A percentile compares a stretch with the other conserved stretches of the same genome.
phyloP scores from a whole-genome alignment of 2,329 filamentous ascomycete species.

The Corinectria fuckeliana region DNA sequence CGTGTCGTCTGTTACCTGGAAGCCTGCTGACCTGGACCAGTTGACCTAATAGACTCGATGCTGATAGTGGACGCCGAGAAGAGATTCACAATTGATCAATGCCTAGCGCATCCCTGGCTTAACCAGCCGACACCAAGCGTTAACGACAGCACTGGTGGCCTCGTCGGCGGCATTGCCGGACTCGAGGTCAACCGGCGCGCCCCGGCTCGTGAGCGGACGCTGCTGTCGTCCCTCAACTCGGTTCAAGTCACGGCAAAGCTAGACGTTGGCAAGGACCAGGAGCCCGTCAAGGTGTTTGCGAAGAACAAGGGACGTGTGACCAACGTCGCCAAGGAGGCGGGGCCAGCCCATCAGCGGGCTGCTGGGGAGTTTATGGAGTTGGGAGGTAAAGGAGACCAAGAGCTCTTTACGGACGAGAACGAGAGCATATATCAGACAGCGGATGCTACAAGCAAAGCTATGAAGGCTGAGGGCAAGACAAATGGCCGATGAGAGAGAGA shows the following conservation, averaged over 20 bases:
- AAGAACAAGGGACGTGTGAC: constrained; percentile 65
- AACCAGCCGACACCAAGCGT: constrained; percentile 66
- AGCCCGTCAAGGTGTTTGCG: constrained; percentile 74
- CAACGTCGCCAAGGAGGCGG: constrained; percentile 61
- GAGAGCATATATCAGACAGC: constrained; percentile 55
- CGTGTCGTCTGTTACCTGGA: background rate
- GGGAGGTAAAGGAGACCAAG: constrained; percentile 85
- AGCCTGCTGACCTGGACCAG: constrained; percentile 38
- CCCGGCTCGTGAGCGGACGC: constrained; percentile 79
- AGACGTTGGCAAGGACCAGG: constrained; percentile 61
- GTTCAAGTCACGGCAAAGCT: constrained; percentile 62
- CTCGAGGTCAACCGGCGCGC: constrained; percentile 88
- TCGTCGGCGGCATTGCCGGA: constrained; percentile 83
- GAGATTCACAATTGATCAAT: constrained; percentile 88
- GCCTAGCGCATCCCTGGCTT: constrained; percentile 90
- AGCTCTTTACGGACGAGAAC: constrained; percentile 72
- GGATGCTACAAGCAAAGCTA: constrained; percentile 40
- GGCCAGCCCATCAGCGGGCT: constrained; percentile 70
- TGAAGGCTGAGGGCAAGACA: constrained; percentile 39
- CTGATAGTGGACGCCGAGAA: constrained; percentile 84
- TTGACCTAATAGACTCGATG: constrained; percentile 96
- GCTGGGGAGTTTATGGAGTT: constrained; percentile 81
- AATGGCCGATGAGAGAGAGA: constrained; percentile 19
- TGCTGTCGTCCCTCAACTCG: constrained; percentile 83
- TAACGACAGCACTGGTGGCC: constrained; percentile 88